Base-by-base conservation (phyloP, 257 asterid species). In the Prunella vulgaris region DNA sequence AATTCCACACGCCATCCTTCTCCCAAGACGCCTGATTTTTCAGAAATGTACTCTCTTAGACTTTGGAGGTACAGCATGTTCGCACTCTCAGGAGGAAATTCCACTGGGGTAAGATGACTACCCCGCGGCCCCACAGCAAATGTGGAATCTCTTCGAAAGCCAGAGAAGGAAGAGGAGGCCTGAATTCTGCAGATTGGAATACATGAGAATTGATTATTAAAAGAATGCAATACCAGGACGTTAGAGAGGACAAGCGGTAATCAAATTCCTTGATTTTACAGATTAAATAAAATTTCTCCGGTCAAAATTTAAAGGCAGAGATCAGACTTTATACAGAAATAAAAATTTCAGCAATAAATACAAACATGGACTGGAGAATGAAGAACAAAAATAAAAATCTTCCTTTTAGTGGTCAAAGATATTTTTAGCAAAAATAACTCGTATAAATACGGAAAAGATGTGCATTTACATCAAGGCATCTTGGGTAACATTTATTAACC, bases 1-100 rank as follows among this genome's bases (percentile, higher is more conserved):
- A 91, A 89, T 66, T 87, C 95, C 68, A 91, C 96, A 25, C 15
- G 80, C 99, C 99, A 94, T 75, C 95, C 97, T 74, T 81, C 96
- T 61, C 83, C 87, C 70, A 93, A 54, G 30, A 73, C 59, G 58
- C 97, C 97, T 54, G 87, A 79, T 68, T 84, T 86, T 84, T 87
- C 87, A 66, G 84, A 72, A 53, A 94, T 80, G 74, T 84, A 85
- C 32, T 89, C 96, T 73, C 77, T 80, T 63, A 94, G 95, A 54
- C 71, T 72, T 72, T 89, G 85, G 35, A 94, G 85, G 62, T 87
- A 94, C 74, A 87, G 44, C 73, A 75, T 73, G 62, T 78, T 77
- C 35, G 88, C 81, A 73, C 74, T 76, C 73, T 62, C 82, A 17
- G 78, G 75, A 66, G 71, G 21, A 71, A 38, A 48, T 63, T 74